Base-by-base conservation (phyloP, 257 asterid species). In the Cinchona pubescens region DNA sequence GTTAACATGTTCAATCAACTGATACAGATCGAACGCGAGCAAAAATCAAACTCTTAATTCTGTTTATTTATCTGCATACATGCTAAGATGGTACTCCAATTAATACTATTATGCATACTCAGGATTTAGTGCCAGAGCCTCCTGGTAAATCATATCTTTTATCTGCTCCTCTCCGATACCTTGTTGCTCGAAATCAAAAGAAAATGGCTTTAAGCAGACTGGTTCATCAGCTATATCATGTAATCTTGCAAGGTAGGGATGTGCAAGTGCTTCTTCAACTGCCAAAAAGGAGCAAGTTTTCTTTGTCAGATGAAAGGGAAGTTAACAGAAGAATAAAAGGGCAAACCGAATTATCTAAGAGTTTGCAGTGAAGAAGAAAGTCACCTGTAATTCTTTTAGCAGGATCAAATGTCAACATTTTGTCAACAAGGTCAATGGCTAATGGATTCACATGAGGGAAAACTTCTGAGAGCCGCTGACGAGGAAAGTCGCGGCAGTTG, bases 161-260 rank as follows among this genome's bases (percentile, higher is more conserved):
- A 95, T 92, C 89, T 95, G 93, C 78, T 95, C 99, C 74, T 91
- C 96, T 19, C 89, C 83, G 60, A 87, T 79, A 72, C 79, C 83
- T 78, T 88, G 94, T 49, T 84, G 82, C 90, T 95, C 99, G 72
- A 92, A 87, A 77, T 92, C 98, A 32, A 88, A 92, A 6, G 91
- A 82, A 79, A 95, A 95, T 19, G 96, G 82, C 61, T 77, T 64
- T 1, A 82, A 59, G 86, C 99, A 95, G 5, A 85, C 76, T 0
- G 98, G 98, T 74, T 95, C 99, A 53, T 95, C 99, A 1, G 96
- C 87, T 42, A 69, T 72, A 74, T 95, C 98, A 18, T 95, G 99
- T 58, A 95, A 78, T 79, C 87, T 87, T 40, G 88, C 88, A 7
- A 95, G 91, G 82, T 86, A 95, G 37, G 99, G 96, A 81, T 95